phyloP scores from a whole-genome alignment of 768 basidiomycete species.

The Termitomyces sp. region DNA sequence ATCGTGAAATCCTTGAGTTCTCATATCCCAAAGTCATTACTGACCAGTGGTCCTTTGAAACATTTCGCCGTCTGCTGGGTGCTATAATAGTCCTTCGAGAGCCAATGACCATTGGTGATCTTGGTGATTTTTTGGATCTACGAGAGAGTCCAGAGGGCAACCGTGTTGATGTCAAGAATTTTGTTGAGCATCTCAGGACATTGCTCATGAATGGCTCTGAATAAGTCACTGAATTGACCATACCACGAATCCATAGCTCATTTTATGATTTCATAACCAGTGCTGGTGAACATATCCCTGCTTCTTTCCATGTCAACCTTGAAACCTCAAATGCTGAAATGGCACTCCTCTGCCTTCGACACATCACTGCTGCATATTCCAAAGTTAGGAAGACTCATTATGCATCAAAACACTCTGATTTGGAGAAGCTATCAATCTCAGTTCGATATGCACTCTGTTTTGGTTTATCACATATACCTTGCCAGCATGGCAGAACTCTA shows the following conservation, averaged over 20 bases:
- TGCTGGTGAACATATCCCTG: neutral
- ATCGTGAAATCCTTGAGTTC: neutral
- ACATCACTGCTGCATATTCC: neutral
- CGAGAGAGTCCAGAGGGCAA: neutral
- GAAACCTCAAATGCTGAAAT: neutral
- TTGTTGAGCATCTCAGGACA: neutral
- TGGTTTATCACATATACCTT: neutral
- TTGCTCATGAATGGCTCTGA: neutral
- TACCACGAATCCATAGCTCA: neutral
- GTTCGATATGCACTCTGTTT: too few species aligned
- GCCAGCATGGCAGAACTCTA: neutral
- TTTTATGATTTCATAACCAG: neutral
- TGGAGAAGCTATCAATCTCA: neutral
- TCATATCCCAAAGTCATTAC: neutral
- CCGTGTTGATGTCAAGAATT: neutral
- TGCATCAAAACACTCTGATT: neutral
- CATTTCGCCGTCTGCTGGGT: neutral
- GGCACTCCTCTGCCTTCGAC: neutral
- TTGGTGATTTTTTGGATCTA: neutral
- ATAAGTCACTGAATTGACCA: neutral
- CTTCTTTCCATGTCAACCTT: neutral
- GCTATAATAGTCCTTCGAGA: constrained; percentile 1
- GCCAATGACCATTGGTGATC: neutral
- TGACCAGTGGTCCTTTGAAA: neutral
- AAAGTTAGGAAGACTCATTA: neutral